phyloP scores from a whole-genome alignment of 2,329 filamentous ascomycete genomes.

The Pestalotiopsis sp. region DNA sequence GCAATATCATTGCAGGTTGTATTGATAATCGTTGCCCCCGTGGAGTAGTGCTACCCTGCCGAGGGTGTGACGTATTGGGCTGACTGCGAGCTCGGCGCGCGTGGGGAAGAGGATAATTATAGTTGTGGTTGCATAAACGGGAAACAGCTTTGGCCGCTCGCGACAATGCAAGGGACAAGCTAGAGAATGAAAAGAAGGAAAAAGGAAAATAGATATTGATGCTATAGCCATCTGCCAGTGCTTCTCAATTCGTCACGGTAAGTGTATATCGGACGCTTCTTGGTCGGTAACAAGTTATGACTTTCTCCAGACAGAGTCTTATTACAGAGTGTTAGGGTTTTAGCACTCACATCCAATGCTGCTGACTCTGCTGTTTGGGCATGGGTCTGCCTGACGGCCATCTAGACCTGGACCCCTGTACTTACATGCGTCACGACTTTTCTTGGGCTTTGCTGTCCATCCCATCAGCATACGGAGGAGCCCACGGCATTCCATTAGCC shows the following conservation, averaged over 20 bases:
- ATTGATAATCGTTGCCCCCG: neutral
- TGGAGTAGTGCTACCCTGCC: neutral
- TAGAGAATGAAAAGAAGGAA: neutral
- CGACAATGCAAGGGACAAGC: neutral
- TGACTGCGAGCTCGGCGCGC: neutral
- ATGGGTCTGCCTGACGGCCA: neutral
- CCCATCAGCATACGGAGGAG: neutral
- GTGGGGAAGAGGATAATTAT: neutral
- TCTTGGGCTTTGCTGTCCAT: neutral
- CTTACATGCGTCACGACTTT: conserved; percentile 4
- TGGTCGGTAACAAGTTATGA: neutral
- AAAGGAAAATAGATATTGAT: neutral
- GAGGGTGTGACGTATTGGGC: neutral
- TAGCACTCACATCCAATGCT: neutral
- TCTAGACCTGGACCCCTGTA: neutral
- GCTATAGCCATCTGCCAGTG: neutral
- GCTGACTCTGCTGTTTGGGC: neutral
- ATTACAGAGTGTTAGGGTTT: neutral
- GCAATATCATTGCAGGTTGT: neutral
- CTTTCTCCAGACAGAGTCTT: neutral
- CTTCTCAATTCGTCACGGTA: too few relatives aligned
- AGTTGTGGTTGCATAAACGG: neutral
- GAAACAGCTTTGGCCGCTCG: neutral
- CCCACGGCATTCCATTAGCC: neutral
- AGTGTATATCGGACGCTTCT: neutral